Base-by-base conservation (phyloP, 352 stramenopile species). In the Pythium folliculosum region DNA sequence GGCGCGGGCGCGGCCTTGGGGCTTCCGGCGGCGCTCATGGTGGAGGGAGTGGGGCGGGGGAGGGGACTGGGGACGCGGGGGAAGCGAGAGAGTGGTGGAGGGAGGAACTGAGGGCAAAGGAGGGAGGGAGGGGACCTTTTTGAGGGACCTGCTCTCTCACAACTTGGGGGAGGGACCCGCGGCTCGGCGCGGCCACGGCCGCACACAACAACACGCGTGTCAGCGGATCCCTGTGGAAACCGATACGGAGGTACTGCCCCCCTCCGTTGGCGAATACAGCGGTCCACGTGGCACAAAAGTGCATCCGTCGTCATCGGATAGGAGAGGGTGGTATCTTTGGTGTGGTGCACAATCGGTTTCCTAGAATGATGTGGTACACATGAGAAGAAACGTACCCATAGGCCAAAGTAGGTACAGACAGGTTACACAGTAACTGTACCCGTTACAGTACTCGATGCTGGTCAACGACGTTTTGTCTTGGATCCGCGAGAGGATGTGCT, bases 1-100 rank as follows among this genome's bases (percentile, higher is more conserved):
- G 47, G 51, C 38, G 62, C 52, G 27, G 51, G 44, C 23, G 60
- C 51, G 61, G 68, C 53, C 60, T 78, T 71, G 47, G 75, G 75
- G 75, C 68, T 78, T 60, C 65, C 63, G 30, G 71, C 30, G 60
- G 71, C 71, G 63, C 75, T 81, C 75, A 81, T 81, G 17, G 40
- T 47, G 40, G 40, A 47, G 40, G 17, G 14, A 21, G 40, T 12
- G 17, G 14, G 10, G 40, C 13, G 40, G 17, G 40, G 17, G 40
- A 19, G 35, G 35, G 35, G 35, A 40, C 13, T 73, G 43, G 19
- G 45, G n/a, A n/a, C 27, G 27, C 27, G 27, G 27, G 27, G 2
- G 27, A 32, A 5, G 27, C n/a, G 54, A 32, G 19, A 51, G 14
- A 37, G 40, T 47, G 58, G 27, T 35, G 38, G 12, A 23, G 17